Percentiles rank a stretch among this genome's conserved stretches.
phyloP scores from a whole-genome alignment of 768 basidiomycete genomes.

The Tricholoma terreum region DNA sequence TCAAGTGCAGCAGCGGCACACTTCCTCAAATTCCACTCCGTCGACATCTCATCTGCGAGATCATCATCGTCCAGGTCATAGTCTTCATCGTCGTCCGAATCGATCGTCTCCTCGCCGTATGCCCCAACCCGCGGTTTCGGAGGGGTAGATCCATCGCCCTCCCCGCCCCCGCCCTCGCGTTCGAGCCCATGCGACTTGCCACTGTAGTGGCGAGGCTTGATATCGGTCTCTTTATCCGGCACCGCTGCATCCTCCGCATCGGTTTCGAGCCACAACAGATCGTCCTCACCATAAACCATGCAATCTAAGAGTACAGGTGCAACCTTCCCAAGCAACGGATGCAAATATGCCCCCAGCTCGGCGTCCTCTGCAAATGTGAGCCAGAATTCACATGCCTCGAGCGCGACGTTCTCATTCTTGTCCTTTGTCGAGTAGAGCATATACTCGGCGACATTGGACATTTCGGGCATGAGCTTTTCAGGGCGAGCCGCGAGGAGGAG shows the following conservation, averaged over 20 bases:
- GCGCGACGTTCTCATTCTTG: constrained; percentile 92
- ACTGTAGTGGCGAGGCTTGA: constrained; percentile 93
- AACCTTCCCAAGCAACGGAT: constrained; percentile 85
- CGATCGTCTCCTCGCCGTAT: constrained; percentile 78
- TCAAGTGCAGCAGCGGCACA: constrained; percentile 97
- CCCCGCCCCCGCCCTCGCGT: constrained; percentile 46
- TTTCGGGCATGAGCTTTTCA: constrained; percentile 95
- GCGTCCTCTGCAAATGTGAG: constrained; percentile 96
- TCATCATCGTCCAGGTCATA: constrained; percentile 86
- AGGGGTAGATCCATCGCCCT: constrained; percentile 32
- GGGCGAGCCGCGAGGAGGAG: constrained; percentile 89
- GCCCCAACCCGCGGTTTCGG: constrained; percentile 51
- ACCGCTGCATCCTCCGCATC: constrained; percentile 87
- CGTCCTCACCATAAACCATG: constrained; percentile 96
- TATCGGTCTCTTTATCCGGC: constrained; percentile 92
- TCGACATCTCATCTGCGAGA: constrained; percentile 94
- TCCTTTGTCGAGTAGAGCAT: constrained; percentile 99
- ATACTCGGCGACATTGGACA: constrained; percentile 93
- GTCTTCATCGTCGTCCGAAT: constrained; percentile 87
- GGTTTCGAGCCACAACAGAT: constrained; percentile 90
- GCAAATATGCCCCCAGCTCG: constrained; percentile 78
- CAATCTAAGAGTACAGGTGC: constrained; percentile 94
- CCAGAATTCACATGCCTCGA: constrained; percentile 99
- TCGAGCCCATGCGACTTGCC: constrained; percentile 83
- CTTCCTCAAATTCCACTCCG: constrained; percentile 98